Conservation (phyloP, 768 basidiomycete species). For the Xerocomellus dryophilus region DNA sequence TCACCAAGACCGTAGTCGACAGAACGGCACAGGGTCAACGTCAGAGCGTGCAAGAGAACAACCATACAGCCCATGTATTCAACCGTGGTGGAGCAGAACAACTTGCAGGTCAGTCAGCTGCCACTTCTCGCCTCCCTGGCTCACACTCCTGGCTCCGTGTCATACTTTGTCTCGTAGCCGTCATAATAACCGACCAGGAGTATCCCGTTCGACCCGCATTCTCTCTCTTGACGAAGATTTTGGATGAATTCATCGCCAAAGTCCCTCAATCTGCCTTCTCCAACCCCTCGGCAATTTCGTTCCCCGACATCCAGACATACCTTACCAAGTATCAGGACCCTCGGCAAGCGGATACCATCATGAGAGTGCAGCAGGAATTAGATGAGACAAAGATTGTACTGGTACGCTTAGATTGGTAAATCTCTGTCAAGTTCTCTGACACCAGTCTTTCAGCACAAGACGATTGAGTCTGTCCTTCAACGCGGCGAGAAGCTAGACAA, state of each 20-base stretch:
- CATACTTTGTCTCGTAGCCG: constrained; percentile 45
- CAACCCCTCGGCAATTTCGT: constrained; percentile 67
- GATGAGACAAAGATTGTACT: constrained; percentile 99
- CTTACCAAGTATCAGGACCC: constrained; percentile 96
- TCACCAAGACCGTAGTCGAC: constrained; percentile 89
- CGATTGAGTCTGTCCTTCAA: constrained; percentile 94
- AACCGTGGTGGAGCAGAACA: constrained; percentile 84
- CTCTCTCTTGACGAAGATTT: constrained; percentile 86
- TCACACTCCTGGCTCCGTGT: constrained; percentile 6
- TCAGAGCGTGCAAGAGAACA: constrained; percentile 92
- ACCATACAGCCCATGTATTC: constrained; percentile 90
- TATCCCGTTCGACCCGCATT: constrained; percentile 97
- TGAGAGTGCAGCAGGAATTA: constrained; percentile 96
- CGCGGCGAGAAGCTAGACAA: constrained; percentile 96
- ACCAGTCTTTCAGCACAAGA: constrained; percentile 75
- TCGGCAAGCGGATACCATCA: constrained; percentile 93
- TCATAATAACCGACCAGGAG: constrained; percentile 92
- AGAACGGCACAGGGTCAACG: constrained; percentile 84
- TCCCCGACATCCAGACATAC: constrained; percentile 73
- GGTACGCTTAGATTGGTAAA: constrained; percentile 46
- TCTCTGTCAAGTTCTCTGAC: background rate
- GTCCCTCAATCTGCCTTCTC: constrained; percentile 68
- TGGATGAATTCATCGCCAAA: constrained; percentile 87
- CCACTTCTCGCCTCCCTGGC: background rate
- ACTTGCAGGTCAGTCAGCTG: constrained; percentile 62